Base-by-base conservation (phyloP, 2,329 filamentous ascomycete species). In the Aspergillus udagawae region DNA sequence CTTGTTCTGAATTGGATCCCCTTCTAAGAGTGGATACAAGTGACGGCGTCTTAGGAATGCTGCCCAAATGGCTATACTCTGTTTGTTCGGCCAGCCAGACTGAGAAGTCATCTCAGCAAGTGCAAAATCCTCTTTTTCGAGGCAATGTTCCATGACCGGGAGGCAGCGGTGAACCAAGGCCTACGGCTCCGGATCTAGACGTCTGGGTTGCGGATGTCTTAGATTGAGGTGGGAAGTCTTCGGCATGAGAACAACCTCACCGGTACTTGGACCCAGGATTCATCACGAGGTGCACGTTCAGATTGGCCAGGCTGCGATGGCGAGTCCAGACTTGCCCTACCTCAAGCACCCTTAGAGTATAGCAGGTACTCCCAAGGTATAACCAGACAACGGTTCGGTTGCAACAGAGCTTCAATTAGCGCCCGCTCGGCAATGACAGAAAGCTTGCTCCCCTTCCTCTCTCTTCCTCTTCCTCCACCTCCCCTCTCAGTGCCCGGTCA, bases 271-370 rank as follows among this genome's bases (percentile, higher is more conserved):
- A 54, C 53, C 56, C 48, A 59, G 51, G 32, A 57, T 48, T 41
- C 59, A 65, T 66, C 64, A 66, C 59, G 60, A 63, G 62, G 57
- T 55, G 60, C 60, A 56, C 57, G 44, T 58, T 27, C 56, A 56
- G 58, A 61, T 60, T 41, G 55, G 50, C 56, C 57, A 57, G 54
- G 57, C 35, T 49, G 32, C 41, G 45, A 53, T 57, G 49, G 59
- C 53, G 60, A 63, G 58, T 57, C 52, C 57, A 55, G 48, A 55
- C 32, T 63, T 65, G 63, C 61, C 60, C 56, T 63, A 65, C 61
- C 53, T 57, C 52, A 59, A 17, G 50, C 55, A 53, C 47, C 32
- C 21, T 55, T 56, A 49, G 53, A 61, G 60, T 58, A 57, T 61
- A 60, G 55, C 56, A 60, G 48, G 60, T 59, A 56, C 56, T 57